Evolutionary conservation across 2,329 filamentous ascomycete species (phyloP), one percentile per base, ranked within the genome.

Genomic region (Fusarium torulosum): DNA sequence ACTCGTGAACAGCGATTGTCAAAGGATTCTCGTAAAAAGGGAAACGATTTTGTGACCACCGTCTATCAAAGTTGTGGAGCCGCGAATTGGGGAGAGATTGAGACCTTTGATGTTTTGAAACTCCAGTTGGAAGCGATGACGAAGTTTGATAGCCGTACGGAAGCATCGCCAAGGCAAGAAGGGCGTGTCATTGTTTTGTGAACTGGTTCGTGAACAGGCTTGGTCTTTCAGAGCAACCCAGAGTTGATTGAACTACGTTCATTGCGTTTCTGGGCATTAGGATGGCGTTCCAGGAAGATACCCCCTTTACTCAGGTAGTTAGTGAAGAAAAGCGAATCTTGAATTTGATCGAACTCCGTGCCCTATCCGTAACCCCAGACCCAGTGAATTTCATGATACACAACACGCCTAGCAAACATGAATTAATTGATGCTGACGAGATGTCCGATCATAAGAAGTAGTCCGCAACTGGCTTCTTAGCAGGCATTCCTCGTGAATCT

Each of bases 401-500:
- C 72, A 64, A 53, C 51, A 53, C 47, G 41, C 59, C 47, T 56
- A 58, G 29, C 57, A 53, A 49, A 56, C 25, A 29, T 27, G 42
- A 59, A 63, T 51, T 8, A 38, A 33, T 33, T 14, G 42, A 62
- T 11, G 44, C 35, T 21, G 29, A 21, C 49, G 17, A 51, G 14
- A 51, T 42, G 38, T n/a, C 14, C 27, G 45, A 53, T 78, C 77
- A 90, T 80, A 99, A 83, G 79, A 99, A 99, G 83, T 98, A 99
- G 81, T 98, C 95, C 15, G 94, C 94, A 53, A 97, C 93, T 4
- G 96, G 96, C 80, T 98, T 98, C 86, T 99, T 99, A 4, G 96
- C 96, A 60, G 96, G 96, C 96, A 99, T 99, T 6, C 96, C 96
- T 73, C 96, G 87, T 3, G 91, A 94, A 78, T 98, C 96, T 81